Conservation (phyloP, 2,329 filamentous ascomycete genomes). For the Cladosporium sp. region DNA sequence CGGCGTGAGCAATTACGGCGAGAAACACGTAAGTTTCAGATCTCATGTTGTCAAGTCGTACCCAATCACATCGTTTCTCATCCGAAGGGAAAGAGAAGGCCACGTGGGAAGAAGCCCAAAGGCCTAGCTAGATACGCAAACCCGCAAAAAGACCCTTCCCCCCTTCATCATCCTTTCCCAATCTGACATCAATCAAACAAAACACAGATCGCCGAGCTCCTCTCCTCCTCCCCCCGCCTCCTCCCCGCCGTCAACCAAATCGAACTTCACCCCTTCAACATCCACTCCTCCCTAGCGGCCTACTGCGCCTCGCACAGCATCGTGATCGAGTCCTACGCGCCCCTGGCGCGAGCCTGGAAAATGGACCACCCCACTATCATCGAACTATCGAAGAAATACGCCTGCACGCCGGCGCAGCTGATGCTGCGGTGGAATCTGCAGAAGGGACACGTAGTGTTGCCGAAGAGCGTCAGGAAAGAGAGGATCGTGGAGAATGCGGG, state of each 20-base stretch:
- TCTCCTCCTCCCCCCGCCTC: conserved; percentile 62
- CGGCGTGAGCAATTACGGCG: conserved; percentile 77
- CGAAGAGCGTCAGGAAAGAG: conserved; percentile 66
- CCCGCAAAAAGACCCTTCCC: not conserved
- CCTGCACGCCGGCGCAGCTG: conserved; percentile 70
- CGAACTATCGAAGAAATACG: conserved; percentile 65
- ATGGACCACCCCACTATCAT: conserved; percentile 67
- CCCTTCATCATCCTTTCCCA: no score
- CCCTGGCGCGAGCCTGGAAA: conserved; percentile 68
- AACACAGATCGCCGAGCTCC: conserved; percentile 65
- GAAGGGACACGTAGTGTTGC: conserved; percentile 69
- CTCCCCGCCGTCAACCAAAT: conserved; percentile 75
- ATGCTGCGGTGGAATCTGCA: conserved; percentile 78
- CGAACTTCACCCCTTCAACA: conserved; percentile 82
- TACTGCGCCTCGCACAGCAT: conserved; percentile 68
- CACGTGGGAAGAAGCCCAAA: not conserved
- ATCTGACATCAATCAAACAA: not conserved
- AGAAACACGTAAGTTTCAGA: conserved; percentile 62
- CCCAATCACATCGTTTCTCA: not conserved
- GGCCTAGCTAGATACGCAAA: not conserved
- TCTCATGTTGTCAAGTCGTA: conserved; percentile 21
- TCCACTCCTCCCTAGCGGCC: conserved; percentile 63
- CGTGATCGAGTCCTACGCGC: conserved; percentile 76
- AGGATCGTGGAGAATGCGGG: conserved; percentile 66
- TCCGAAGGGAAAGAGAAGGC: not conserved